Evolutionary conservation across 208 protist genomes (phyloP).

Genomic region (Trypanosoma brucei): DNA sequence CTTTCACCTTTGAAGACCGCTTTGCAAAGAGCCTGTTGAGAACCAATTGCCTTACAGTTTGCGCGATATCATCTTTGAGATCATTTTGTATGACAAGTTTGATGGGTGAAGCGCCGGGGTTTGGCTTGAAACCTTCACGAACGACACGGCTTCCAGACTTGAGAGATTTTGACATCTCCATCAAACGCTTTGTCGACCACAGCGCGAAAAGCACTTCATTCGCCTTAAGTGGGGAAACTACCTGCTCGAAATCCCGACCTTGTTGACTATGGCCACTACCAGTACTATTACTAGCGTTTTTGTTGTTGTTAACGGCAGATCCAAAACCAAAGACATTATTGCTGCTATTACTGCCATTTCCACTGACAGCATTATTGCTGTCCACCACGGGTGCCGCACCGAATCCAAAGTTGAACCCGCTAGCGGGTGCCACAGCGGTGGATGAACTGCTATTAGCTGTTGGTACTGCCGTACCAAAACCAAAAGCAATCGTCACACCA

Average conservation of each 20-base stretch:
- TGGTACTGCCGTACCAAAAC: conserved; percentile 12
- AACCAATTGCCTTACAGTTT: conserved; percentile 41
- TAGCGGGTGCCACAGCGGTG: background rate
- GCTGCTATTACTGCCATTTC: background rate
- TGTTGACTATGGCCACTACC: background rate
- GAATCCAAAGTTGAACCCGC: conserved; percentile 34
- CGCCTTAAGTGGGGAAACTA: conserved; percentile 44
- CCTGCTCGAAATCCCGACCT: conserved; percentile 1
- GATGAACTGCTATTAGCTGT: background rate
- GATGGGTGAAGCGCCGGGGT: conserved; percentile 24
- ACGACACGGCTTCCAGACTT: conserved; percentile 81
- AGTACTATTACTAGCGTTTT: background rate
- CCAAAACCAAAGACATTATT: conserved; percentile 27
- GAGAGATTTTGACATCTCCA: conserved; percentile 57
- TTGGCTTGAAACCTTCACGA: conserved; percentile 51
- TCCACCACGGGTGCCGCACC: conserved; percentile 5
- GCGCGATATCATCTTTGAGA: conserved; percentile 56
- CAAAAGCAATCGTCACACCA: conserved; percentile 1
- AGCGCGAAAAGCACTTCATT: conserved; percentile 73
- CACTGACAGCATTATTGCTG: background rate
- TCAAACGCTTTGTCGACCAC: conserved; percentile 63
- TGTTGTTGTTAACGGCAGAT: conserved; percentile 6
- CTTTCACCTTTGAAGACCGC: conserved; percentile 33
- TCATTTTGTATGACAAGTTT: conserved; percentile 89
- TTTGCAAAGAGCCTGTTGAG: conserved; percentile 82